Evolutionary conservation across 768 basidiomycete genomes (phyloP).

Genomic region (Dictyophora rubrovolvata): DNA sequence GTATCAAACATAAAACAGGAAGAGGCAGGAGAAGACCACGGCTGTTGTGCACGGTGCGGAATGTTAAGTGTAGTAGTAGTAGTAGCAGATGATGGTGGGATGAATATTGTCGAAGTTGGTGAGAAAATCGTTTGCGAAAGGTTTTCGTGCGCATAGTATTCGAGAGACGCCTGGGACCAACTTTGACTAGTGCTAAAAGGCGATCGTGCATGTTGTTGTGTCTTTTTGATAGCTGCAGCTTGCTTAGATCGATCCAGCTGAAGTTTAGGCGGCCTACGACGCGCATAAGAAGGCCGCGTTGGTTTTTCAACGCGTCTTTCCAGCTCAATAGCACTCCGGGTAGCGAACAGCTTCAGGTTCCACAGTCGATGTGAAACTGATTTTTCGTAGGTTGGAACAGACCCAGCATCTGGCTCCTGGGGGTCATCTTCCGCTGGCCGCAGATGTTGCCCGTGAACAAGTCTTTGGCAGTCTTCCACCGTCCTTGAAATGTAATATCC

Average conservation of each 20-base stretch:
- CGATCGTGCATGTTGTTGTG: not conserved
- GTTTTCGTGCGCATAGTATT: not conserved
- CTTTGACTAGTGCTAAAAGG: not conserved
- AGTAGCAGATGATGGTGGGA: not conserved
- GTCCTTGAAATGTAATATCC: not conserved
- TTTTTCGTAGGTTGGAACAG: not conserved
- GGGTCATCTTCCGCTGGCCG: not conserved
- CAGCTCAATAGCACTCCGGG: not conserved
- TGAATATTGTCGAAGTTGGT: not conserved
- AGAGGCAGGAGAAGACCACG: too few species aligned
- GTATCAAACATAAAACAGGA: too few species aligned
- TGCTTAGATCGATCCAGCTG: not conserved
- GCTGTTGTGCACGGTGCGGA: too few species aligned
- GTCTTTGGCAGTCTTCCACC: not conserved
- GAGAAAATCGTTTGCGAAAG: not conserved
- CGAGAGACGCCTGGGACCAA: too few species aligned
- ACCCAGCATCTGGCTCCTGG: not conserved
- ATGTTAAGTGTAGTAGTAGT: not conserved
- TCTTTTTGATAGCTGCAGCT: not conserved
- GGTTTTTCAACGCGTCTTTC: not conserved
- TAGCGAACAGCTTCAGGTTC: not conserved
- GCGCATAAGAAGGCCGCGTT: not conserved
- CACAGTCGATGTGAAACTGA: not conserved
- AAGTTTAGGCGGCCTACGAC: not conserved
- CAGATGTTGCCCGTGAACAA: not conserved